These are phyloP conservation scores for Dalechampia spathulata DNA, from an alignment of 441 rosid species.

Conservation along the genomic window DNA sequence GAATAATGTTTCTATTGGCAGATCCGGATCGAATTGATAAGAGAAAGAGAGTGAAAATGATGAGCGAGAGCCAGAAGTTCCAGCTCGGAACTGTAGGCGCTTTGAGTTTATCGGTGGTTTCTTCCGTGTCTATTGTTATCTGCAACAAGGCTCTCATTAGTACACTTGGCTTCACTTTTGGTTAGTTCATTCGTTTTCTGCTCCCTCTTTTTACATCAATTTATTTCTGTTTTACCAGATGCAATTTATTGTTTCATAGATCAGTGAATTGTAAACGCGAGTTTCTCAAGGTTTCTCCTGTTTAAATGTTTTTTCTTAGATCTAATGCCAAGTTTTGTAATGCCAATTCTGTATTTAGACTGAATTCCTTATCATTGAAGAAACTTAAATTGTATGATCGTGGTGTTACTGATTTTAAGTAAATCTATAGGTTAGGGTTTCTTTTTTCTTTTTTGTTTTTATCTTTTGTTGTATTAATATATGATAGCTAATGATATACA, in stretches of 20 bases:
- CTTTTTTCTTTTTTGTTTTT: neutral
- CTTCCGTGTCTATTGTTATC: slow-evolving; percentile 94
- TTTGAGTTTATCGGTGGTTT: slow-evolving; percentile 82
- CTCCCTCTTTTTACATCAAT: too few species aligned
- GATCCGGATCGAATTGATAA: slow-evolving; percentile 31
- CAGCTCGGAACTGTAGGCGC: slow-evolving; percentile 95
- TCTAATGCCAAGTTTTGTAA: too few species aligned
- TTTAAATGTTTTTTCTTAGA: too few species aligned
- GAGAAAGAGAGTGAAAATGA: slow-evolving; percentile 26
- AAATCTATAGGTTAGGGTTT: too few species aligned
- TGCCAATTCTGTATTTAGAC: too few species aligned
- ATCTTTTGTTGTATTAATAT: neutral
- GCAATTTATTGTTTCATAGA: neutral
- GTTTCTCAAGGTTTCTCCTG: too few species aligned
- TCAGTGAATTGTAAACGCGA: neutral
- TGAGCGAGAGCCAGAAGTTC: slow-evolving; percentile 82
- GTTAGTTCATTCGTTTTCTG: slow-evolving; percentile 25
- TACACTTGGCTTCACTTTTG: slow-evolving; percentile 90
- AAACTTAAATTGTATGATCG: too few species aligned
- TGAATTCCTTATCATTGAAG: too few species aligned
- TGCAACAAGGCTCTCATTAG: slow-evolving; percentile 98
- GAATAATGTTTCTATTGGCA: slow-evolving; percentile 2
- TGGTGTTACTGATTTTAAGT: too few species aligned
- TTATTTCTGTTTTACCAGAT: too few species aligned
- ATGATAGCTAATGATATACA: slow-evolving; percentile 23